Base-by-base conservation (phyloP, 441 rosid genomes). In the Populus tomentosa region DNA sequence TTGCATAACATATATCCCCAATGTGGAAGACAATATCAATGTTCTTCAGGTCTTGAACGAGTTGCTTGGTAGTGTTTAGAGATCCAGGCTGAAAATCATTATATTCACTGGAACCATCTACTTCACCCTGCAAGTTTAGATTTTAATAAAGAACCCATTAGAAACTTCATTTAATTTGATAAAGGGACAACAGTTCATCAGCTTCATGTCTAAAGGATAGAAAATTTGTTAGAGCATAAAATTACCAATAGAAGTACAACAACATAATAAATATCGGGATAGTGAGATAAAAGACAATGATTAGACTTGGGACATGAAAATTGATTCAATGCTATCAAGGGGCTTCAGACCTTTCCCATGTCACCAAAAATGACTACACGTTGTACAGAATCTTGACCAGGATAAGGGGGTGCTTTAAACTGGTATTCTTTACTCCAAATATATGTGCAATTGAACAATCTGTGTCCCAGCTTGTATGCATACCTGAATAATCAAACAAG, bases 311-410 rank as follows among this genome's bases (percentile, higher is more conserved):
- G 42, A 75, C 66, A 73, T 46, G 53, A 46, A 46, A 46, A 11
- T 46, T 46, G 18, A 11, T 46, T 46, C 53, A 11, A 46, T 13
- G 53, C 53, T 46, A 46, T 46, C 53, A 46, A 46, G 53, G 53
- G 53, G 6, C n/a, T 80, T 81, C 85, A 78, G 82, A 92, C 98
- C 97, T 92, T 94, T 87, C 98, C 98, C 98, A 94, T 89, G 84
- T 94, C 97, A 6, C 98, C 97, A 73, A 91, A 92, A 83, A 92
- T 86, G 6, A 94, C 86, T 23, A 94, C 89, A 0, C 86, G 97
- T 59, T 94, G 98, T 63, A 90, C 73, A 72, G 97, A 92, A 79
- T 75, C 83, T 87, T 92, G 90, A 13, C 98, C 97, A 2, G 97
- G 97, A 80, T 82, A 92, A 35, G 98, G 98, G 77, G 98, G 89